Percentiles rank a stretch among this genome's conserved stretches.
Conservation (phyloP, 305 asterid genomes). For the Fraxinus latifolia region DNA sequence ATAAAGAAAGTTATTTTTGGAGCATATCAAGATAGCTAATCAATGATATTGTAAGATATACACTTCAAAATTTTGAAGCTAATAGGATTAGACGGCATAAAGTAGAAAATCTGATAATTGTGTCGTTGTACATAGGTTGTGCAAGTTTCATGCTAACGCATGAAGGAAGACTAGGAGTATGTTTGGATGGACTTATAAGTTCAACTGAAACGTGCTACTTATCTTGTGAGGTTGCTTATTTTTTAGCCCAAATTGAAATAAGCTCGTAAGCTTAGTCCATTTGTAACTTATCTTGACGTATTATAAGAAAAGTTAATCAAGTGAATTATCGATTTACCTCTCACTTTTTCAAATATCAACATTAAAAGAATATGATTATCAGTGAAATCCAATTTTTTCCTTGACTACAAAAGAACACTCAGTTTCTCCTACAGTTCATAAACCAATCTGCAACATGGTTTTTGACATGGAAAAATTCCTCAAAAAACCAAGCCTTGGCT, state of each 20-base stretch:
- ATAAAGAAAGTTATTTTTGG: neutral
- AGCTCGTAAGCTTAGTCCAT: neutral
- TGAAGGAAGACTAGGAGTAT: neutral
- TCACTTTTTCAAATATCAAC: neutral
- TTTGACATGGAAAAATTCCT: neutral
- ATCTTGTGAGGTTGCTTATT: neutral
- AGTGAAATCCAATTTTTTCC: neutral
- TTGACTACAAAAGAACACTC: neutral
- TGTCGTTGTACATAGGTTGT: too few species aligned
- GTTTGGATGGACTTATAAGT: neutral
- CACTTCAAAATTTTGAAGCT: neutral
- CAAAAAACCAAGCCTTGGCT: neutral
- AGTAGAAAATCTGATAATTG: neutral
- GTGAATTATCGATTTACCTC: too few species aligned
- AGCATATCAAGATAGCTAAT: neutral
- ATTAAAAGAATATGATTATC: neutral
- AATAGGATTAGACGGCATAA: neutral
- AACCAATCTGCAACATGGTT: neutral
- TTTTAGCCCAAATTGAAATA: neutral
- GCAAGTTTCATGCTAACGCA: neutral
- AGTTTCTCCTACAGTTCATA: neutral
- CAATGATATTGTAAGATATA: neutral
- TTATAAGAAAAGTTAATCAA: neutral
- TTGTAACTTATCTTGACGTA: neutral
- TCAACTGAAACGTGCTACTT: neutral